Evolutionary conservation across 495 filamentous ascomycete genomes (phyloP).

Genomic region (Pseudoneurospora amorphoporcata): DNA sequence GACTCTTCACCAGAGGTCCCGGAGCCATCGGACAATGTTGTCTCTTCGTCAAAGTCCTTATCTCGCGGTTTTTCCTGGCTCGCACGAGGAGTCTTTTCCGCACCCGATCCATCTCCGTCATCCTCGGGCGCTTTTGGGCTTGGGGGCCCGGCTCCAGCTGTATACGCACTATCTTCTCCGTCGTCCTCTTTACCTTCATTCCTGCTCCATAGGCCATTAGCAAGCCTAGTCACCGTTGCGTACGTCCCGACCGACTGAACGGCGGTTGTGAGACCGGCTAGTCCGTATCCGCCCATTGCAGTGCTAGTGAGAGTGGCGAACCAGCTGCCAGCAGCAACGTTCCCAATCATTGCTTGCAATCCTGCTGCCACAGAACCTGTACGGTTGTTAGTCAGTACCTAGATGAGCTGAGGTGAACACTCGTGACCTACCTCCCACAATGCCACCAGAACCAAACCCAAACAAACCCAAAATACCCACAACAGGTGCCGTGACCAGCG

Average conservation of each 20-base stretch:
- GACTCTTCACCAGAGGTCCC: background rate
- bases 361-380: background rate
- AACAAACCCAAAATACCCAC: background rate
- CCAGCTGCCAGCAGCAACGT: background rate
- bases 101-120: background rate
- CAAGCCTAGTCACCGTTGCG: background rate
- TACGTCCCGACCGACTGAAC: background rate
- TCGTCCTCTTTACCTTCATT: background rate
- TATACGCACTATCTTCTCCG: background rate
- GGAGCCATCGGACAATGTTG: background rate
- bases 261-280: background rate
- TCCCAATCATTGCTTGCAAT: background rate
- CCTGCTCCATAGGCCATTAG: background rate
- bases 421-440: conserved; percentile 1
- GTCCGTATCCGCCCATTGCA: background rate
- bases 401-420: background rate
- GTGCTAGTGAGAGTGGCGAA: background rate
- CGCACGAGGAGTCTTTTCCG: background rate
- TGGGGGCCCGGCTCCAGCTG: background rate
- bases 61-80: background rate
- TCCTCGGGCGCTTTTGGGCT: background rate
- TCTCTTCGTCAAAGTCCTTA: background rate
- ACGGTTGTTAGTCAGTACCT: background rate
- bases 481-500: background rate
- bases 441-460: conserved; percentile 1